A percentile compares a stretch with the other conserved stretches of the same genome.
Evolutionary conservation across 805 yeast genomes (phyloP).

Genomic region (Vanderwaltozyma yarrowii): DNA sequence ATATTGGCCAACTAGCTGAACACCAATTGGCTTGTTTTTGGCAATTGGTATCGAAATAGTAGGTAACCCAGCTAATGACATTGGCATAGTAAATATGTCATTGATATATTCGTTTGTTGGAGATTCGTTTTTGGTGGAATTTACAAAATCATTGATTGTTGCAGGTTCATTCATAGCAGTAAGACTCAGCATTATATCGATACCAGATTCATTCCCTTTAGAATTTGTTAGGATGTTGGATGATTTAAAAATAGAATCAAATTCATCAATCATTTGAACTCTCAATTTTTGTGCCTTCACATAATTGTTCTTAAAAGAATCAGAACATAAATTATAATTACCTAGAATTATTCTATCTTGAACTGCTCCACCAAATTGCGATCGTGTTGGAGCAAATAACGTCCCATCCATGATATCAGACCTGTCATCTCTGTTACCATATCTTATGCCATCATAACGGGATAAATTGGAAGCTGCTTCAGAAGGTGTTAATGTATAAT

Average conservation of each 20-base stretch:
- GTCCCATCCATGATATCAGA: constrained; percentile 30
- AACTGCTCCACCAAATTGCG: constrained; percentile 69
- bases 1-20: constrained; percentile 78
- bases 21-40: constrained; percentile 38
- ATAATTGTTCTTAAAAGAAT: constrained; percentile 59
- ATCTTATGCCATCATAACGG: constrained; percentile 83
- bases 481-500: constrained; percentile 81
- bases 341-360: constrained; percentile 78
- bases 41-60: constrained; percentile 64
- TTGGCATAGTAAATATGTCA: constrained; percentile 83
- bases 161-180: constrained; percentile 55
- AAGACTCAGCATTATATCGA: constrained; percentile 69
- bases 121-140: constrained; percentile 27
- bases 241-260: constrained; percentile 50
- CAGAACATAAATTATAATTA: constrained; percentile 73
- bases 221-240: constrained; percentile 33
- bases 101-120: constrained; percentile 60
- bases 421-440: constrained; percentile 45
- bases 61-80: constrained; percentile 87
- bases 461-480: constrained; percentile 92
- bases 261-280: constrained; percentile 47
- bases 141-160: constrained; percentile 29
- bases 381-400: constrained; percentile 50
- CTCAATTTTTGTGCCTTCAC: constrained; percentile 66
- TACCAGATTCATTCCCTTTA: constrained; percentile 25